A percentile compares a stretch with the other conserved stretches of the same genome.
Conservation (phyloP, 1,284 basidiomycete genomes). For the Trichosporon asahii region DNA sequence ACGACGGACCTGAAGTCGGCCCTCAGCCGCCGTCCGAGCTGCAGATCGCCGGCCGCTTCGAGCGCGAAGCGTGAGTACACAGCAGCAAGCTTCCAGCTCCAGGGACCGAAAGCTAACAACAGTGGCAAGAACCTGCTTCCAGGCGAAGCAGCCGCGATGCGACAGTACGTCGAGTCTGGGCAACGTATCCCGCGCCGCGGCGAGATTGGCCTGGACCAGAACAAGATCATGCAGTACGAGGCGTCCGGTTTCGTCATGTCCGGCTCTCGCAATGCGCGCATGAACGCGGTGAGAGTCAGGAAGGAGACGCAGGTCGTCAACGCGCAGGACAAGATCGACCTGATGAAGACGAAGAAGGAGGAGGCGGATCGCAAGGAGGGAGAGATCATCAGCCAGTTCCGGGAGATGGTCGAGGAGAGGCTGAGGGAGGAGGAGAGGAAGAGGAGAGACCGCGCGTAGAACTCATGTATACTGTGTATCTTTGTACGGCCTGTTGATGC, state of each 20-base stretch:
- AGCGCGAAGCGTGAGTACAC: constrained; percentile 38
- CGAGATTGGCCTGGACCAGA: constrained; percentile 87
- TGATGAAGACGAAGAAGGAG: constrained; percentile 87
- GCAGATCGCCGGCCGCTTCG: constrained; percentile 60
- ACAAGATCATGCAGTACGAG: constrained; percentile 83
- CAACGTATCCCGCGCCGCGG: constrained; percentile 94
- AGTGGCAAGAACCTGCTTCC: constrained; percentile 75
- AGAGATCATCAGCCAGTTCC: constrained; percentile 64
- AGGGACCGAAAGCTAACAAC: too few relatives aligned
- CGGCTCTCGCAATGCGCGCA: constrained; percentile 83
- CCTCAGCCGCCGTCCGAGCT: constrained; percentile 52
- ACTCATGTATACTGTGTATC: not conserved
- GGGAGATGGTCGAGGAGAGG: constrained; percentile 66
- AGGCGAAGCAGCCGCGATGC: constrained; percentile 96
- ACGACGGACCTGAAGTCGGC: constrained; percentile 70
- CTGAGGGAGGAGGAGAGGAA: constrained; percentile 17
- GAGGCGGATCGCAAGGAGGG: constrained; percentile 83
- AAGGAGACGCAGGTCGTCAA: constrained; percentile 98
- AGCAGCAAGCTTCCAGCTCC: too few relatives aligned
- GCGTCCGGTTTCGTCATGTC: constrained; percentile 96
- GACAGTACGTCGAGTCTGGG: constrained; percentile 85
- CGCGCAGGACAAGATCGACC: constrained; percentile 93
- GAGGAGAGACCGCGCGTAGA: not conserved
- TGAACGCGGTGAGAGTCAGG: constrained; percentile 96
- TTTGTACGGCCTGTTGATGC: not conserved